Percentiles rank a stretch among this genome's conserved stretches.
phyloP scores from a whole-genome alignment of 164 flowering plant genomes.

The Piper betle region DNA sequence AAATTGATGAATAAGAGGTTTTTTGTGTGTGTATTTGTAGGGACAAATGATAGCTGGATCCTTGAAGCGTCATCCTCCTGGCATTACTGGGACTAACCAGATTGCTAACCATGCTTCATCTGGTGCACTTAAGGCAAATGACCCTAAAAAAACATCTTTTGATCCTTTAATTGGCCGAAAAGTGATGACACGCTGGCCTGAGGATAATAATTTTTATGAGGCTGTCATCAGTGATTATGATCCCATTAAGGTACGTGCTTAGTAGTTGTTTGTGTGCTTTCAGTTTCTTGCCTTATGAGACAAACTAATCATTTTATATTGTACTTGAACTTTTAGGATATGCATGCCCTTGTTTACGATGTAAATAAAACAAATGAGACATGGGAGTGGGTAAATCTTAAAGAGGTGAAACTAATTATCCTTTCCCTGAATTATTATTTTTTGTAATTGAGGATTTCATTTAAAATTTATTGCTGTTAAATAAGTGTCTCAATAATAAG shows the following conservation, averaged over 20 bases:
- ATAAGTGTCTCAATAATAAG: too few relatives aligned
- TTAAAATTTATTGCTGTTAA: not conserved
- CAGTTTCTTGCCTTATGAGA: not conserved
- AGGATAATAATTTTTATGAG: conserved; percentile 85
- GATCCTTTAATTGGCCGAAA: conserved; percentile 69
- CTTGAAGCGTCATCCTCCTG: conserved; percentile 41
- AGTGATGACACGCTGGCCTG: conserved; percentile 96
- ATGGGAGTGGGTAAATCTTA: conserved; percentile 49
- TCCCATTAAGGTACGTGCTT: conserved; percentile 43
- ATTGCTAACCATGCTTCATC: conserved; percentile 34
- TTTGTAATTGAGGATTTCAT: too few relatives aligned
- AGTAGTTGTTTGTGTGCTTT: conserved; percentile 16
- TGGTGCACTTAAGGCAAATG: conserved; percentile 36
- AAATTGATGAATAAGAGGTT: not conserved
- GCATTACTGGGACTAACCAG: conserved; percentile 51
- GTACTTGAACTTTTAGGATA: conserved; percentile 25
- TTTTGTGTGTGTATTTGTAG: conserved; percentile 5
- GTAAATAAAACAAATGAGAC: conserved; percentile 30
- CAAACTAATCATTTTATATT: too few relatives aligned
- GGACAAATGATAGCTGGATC: conserved; percentile 28
- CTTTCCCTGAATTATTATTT: not conserved
- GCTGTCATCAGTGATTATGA: conserved; percentile 78
- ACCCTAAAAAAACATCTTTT: conserved; percentile 34
- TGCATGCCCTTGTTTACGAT: conserved; percentile 44
- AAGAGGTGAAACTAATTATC: conserved; percentile 25